Base-by-base conservation (phyloP, 108 stramenopile species). In the Chaetoceros tenuissimus region DNA sequence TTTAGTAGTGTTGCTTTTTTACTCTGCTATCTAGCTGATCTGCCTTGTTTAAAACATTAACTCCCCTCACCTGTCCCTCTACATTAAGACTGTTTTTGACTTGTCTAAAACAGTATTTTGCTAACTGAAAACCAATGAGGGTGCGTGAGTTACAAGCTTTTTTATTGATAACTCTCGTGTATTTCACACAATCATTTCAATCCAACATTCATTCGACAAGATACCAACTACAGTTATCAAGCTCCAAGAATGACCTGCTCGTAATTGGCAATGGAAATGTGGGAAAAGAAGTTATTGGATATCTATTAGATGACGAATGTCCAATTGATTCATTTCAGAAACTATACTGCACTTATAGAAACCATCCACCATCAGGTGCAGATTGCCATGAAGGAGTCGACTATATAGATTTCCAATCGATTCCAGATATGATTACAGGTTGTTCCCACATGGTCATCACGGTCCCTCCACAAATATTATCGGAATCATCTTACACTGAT, bases 361-460 rank as follows among this genome's bases (percentile, higher is more conserved):
- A 28, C 24, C 7, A 24, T 16, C 27, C 24, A 7, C 19, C 55
- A 31, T 29, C 40, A 29, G 29, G 48, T 31, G 59, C 55, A 24
- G 45, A 24, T 8, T n/a, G n/a, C n/a, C 30, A 50, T 16, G 47
- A 27, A 17, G 56, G 46, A 16, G 51, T 68, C 3, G 53, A 72
- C 31, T 2, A 31, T 19, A 48, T 72, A 17, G 25, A 28, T 21
- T 63, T 68, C 52, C 17, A 54, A 51, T 28, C 55, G 21, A 45
- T 63, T 54, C 16, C 30, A 26, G 31, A 53, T 23, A 34, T 56
- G 30, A 29, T 68, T 27, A 24, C 67, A 17, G 26, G 40, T 21
- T 62, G 62, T 31, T 68, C 71, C 13, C 71, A 72, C 29, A 59
- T 72, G 10, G 62, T 72, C 10, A 26, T 67, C 40, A 72, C 71